Percentiles rank a stretch among this genome's conserved stretches.
These are phyloP conservation scores for Pythium aristosporum DNA, from an alignment of 352 stramenopile genomes.

Conservation along the genomic window DNA sequence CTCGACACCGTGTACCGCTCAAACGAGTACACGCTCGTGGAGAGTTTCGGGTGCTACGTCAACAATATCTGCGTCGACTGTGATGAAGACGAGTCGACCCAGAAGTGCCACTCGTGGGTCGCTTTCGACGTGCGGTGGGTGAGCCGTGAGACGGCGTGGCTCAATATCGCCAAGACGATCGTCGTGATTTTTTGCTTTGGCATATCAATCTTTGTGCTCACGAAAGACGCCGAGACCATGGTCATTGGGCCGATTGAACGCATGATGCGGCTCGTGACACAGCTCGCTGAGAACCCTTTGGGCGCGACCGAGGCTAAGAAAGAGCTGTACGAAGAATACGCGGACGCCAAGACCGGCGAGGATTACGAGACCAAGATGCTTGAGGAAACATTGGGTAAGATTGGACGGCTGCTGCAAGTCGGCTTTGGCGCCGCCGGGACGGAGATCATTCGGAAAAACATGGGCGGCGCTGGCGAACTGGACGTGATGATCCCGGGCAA, in stretches of 20 bases:
- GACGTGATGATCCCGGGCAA: slow-evolving; percentile 98
- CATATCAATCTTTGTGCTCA: slow-evolving; percentile 91
- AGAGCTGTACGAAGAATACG: slow-evolving; percentile 70
- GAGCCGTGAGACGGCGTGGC: slow-evolving; percentile 35
- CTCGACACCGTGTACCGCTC: slow-evolving; percentile 42
- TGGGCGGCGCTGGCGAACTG: slow-evolving; percentile 89
- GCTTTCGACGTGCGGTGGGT: slow-evolving; percentile 72
- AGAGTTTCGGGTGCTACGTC: slow-evolving; percentile 70
- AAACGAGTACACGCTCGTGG: slow-evolving; percentile 57
- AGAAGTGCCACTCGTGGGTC: slow-evolving; percentile 65
- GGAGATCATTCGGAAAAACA: slow-evolving; percentile 98
- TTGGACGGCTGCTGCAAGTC: slow-evolving; percentile 93
- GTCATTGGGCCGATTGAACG: slow-evolving; percentile 97
- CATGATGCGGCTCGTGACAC: slow-evolving; percentile 89
- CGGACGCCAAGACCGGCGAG: slow-evolving; percentile 58
- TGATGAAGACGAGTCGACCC: slow-evolving; percentile 30
- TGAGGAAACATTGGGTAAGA: slow-evolving; percentile 94
- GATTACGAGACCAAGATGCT: slow-evolving; percentile 97
- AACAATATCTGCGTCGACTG: slow-evolving; percentile 63
- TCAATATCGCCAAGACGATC: slow-evolving; percentile 87
- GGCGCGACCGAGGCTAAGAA: slow-evolving; percentile 63
- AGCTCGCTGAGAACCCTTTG: slow-evolving; percentile 67
- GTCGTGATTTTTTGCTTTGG: slow-evolving; percentile 91
- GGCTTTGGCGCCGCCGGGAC: slow-evolving; percentile 96
- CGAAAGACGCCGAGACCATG: slow-evolving; percentile 91